Evolutionary conservation across 148 eudicot genomes (phyloP), one percentile per base, ranked within the genome.

Genomic region (Rhododendron williamsianum): DNA sequence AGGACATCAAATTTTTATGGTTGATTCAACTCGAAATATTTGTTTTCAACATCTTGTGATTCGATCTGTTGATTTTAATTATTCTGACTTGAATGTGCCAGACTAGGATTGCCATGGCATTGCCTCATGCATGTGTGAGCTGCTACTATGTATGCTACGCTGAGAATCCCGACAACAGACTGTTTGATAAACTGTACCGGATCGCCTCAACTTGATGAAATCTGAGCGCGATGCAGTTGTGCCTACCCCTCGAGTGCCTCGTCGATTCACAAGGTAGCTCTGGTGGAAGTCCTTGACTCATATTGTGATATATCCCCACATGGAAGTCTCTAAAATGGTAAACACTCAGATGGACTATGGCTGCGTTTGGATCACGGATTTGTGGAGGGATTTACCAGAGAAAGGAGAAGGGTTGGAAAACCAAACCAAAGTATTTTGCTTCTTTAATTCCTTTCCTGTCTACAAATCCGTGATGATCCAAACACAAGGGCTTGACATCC

Each of bases 81-180:
- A 36, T 16, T 23, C 12, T 38, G 35, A 25, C 16, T 43, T 41
- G 49, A 49, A 78, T 76, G 23, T 87, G 82, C 9, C 93, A 97
- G 99, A 97, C 99, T 3, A 92, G 99, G 91, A 97, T 97, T 48
- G 93, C 96, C 63, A 95, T 97, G 99, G 99, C 99, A 43, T 81
- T 97, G 90, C 96, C 98, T 48, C 99, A 97, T 81, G 99, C 98
- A 15, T 95, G 99, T 87, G 98, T 97, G 87, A 90, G 95, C 86
- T 93, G 99, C 90, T 97, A 90, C 94, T 97, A 92, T 69, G 99
- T 95, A 36, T 97, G 99, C 88, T 97, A 94, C 73, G 98, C 99
- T 8, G 99, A 97, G 90, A 91, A 94, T 87, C 98, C 98, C 0
- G 87, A 91, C 1, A 97, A 89, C 88, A 89, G 95, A 79, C 85